Evolutionary conservation across 73 alveolate genomes (phyloP).

Genomic region (Strombidium stylifer): DNA sequence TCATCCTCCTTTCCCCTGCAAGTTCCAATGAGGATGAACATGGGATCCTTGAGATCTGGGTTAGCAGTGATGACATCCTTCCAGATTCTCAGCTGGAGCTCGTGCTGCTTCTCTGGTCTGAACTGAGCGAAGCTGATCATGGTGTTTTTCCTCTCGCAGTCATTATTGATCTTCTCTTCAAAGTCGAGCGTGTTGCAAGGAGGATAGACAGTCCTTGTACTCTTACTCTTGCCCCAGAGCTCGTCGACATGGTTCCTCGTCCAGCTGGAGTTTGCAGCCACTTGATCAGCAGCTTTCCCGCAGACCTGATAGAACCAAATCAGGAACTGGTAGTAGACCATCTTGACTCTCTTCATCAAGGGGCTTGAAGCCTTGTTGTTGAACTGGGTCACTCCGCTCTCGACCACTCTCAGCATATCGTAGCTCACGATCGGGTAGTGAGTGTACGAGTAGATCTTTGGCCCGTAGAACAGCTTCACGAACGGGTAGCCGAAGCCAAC

Average conservation of each 20-base stretch:
- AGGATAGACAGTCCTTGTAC: slow-evolving; percentile 80
- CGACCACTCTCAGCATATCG: slow-evolving; percentile 76
- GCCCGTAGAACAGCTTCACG: slow-evolving; percentile 72
- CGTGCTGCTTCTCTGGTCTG: slow-evolving; percentile 98
- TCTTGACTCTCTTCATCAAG: slow-evolving; percentile 32
- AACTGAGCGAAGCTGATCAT: slow-evolving; percentile 96
- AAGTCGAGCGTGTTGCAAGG: slow-evolving; percentile 87
- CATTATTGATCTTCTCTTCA: slow-evolving; percentile 39
- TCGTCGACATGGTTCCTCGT: slow-evolving; percentile 76
- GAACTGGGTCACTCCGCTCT: slow-evolving; percentile 35
- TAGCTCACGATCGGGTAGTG: slow-evolving; percentile 96
- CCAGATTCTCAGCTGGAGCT: slow-evolving; percentile 67
- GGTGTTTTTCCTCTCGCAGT: slow-evolving; percentile 56
- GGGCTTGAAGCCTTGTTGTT: slow-evolving; percentile 62
- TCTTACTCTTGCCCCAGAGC: slow-evolving; percentile 64
- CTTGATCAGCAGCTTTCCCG: slow-evolving; percentile 72
- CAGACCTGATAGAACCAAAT: slow-evolving; percentile 67
- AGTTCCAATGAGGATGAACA: slow-evolving; percentile 81
- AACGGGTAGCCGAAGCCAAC: slow-evolving; percentile 83
- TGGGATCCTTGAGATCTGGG: slow-evolving; percentile 35
- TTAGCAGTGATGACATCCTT: slow-evolving; percentile 30
- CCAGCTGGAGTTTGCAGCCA: slow-evolving; percentile 92
- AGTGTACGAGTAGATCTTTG: slow-evolving; percentile 80
- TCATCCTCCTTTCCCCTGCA: slow-evolving; percentile 80
- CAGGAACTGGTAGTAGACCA: slow-evolving; percentile 73